phyloP scores from a whole-genome alignment of 2,329 filamentous ascomycete genomes.

The Onygenales sp. region DNA sequence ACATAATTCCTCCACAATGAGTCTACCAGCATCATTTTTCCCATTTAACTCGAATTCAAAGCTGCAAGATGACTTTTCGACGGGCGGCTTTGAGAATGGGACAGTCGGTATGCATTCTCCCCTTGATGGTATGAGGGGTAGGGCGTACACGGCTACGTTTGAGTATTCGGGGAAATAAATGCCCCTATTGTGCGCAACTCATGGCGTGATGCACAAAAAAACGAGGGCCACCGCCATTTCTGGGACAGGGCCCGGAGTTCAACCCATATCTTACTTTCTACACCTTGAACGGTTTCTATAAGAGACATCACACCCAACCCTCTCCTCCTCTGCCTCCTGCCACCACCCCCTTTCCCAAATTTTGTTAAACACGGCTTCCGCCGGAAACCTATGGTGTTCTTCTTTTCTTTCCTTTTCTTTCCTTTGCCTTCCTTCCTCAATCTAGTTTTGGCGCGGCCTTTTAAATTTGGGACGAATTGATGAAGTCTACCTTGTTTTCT shows the following conservation, averaged over 20 bases:
- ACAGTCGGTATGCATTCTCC: neutral
- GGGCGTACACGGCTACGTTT: neutral
- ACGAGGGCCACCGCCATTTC: no score
- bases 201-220: no score
- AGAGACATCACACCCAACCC: no score
- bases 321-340: no score
- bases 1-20: conserved; percentile 25
- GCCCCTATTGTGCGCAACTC: no score
- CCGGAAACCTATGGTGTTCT: neutral
- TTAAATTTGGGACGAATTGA: no score
- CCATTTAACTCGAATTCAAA: conserved; percentile 7
- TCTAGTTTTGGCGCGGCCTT: neutral
- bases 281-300: no score
- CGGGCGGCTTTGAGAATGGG: neutral
- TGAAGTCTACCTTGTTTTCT: no score
- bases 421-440: neutral
- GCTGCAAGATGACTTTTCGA: neutral
- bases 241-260: no score
- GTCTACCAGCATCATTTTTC: conserved; percentile 24
- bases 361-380: neutral
- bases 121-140: neutral
- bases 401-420: neutral
- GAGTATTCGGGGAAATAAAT: neutral
- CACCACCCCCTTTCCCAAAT: no score
- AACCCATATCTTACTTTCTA: no score